Conservation (phyloP, 257 asterid genomes). For the Solanum paucissectum region DNA sequence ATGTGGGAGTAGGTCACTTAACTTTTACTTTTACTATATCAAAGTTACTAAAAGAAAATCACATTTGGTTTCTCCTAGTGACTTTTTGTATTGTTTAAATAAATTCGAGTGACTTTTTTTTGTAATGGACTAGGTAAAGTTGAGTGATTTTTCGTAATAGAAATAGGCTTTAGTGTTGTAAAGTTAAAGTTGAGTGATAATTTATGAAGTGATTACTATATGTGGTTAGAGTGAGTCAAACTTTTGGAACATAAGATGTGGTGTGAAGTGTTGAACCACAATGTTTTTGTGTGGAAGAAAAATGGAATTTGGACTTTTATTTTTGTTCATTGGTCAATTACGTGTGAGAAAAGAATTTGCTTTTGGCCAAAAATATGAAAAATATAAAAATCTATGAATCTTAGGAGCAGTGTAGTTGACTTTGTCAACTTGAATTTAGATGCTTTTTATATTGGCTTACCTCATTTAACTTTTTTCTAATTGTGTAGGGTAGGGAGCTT, state of each 20-base stretch:
- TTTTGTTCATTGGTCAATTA: not conserved
- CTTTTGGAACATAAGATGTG: not conserved
- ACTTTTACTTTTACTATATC: not conserved
- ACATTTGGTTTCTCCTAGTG: not conserved
- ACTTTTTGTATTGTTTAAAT: not conserved
- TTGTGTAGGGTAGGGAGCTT: not conserved
- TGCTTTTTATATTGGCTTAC: not conserved
- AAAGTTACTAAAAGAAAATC: not conserved
- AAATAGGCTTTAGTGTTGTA: not conserved
- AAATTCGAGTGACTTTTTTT: not conserved
- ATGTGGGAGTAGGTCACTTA: not conserved
- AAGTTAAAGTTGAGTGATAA: not conserved
- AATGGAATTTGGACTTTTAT: not conserved
- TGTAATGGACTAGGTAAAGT: not conserved
- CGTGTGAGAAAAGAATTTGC: not conserved
- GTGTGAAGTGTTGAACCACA: not conserved
- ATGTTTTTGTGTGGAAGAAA: not conserved
- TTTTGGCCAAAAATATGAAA: not conserved
- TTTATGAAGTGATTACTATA: not conserved
- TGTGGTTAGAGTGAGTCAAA: not conserved
- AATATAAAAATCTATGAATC: not conserved
- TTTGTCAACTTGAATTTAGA: not conserved
- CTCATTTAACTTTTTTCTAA: not conserved
- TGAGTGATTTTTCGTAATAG: not conserved
- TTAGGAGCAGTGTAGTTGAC: not conserved